Evolutionary conservation across 768 basidiomycete genomes (phyloP), one percentile per base, ranked within the genome.

Genomic region (Jaapia argillacea): DNA sequence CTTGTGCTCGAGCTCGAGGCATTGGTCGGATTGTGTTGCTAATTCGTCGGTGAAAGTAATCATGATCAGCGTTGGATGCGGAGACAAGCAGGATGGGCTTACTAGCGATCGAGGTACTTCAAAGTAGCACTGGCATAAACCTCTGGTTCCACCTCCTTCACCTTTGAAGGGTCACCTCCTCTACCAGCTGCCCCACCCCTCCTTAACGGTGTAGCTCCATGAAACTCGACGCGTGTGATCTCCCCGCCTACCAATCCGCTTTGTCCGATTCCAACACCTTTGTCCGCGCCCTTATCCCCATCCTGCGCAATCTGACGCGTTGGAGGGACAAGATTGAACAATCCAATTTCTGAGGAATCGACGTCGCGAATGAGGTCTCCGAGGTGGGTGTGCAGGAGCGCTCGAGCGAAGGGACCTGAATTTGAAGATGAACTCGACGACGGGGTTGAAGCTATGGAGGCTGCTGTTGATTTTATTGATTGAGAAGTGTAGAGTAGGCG

Each of bases 281-380:
- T n/a, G n/a, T n/a, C n/a, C 53, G 24, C 68, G 68, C 25, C 54
- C 60, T 7, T 60, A 60, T 22, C 59, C 60, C 16, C 53, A 43
- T 1, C 49, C 28, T n/a, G 42, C 40, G 14, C 46, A 45, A 26
- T 51, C 59, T 24, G 45, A n/a, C n/a, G n/a, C n/a, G n/a, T n/a
- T 31, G 56, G 60, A 4, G 60, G 55, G 2, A 72, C 64, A 41
- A 86, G 69, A 5, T 71, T 77, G 62, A 88, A 87, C 21, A 89
- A 75, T 27, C 85, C 85, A 22, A 86, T 70, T 54, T 89, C 86
- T 4, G 85, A 77, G 6, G 79, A 67, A 50, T 88, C 85, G 47
- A 81, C 68, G 53, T 88, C 86, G 53, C 86, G 83, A 47, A 87
- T 85, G 48, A 88, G 75, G 53, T 87, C 81, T 35, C 79, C 79